Evolutionary conservation across 2,329 filamentous ascomycete genomes (phyloP).

Genomic region (Diaporthe batatas): DNA sequence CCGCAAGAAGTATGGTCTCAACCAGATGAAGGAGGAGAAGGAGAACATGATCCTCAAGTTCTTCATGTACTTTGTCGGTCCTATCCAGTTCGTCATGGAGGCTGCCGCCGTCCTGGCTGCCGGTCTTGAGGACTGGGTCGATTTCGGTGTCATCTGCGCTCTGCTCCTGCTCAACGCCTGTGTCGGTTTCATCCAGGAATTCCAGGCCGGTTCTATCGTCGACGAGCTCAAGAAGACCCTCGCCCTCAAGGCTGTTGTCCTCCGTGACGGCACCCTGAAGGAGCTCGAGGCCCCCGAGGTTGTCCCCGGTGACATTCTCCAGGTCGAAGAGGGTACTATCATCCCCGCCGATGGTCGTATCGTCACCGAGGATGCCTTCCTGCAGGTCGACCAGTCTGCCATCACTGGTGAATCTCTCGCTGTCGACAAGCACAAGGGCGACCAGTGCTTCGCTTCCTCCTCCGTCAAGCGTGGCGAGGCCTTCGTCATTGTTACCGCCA

Average conservation of each 20-base stretch:
- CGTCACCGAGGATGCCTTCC: slow-evolving; percentile 84
- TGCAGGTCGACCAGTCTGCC: slow-evolving; percentile 92
- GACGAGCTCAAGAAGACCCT: slow-evolving; percentile 92
- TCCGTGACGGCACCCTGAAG: slow-evolving; percentile 82
- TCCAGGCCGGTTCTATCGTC: slow-evolving; percentile 89
- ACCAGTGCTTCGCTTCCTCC: slow-evolving; percentile 87
- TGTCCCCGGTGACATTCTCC: slow-evolving; percentile 90
- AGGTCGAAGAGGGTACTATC: slow-evolving; percentile 92
- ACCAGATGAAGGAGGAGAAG: slow-evolving; percentile 93
- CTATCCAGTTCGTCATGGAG: slow-evolving; percentile 93
- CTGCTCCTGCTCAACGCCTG: slow-evolving; percentile 85
- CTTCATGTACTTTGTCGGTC: slow-evolving; percentile 84
- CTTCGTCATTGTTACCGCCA: slow-evolving; percentile 84
- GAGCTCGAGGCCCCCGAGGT: slow-evolving; percentile 88
- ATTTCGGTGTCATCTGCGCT: slow-evolving; percentile 91
- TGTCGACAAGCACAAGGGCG: slow-evolving; percentile 87
- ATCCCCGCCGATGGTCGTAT: slow-evolving; percentile 90
- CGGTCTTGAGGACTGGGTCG: slow-evolving; percentile 89
- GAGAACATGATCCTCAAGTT: slow-evolving; percentile 89
- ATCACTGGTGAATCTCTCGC: slow-evolving; percentile 94
- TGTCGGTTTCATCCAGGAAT: slow-evolving; percentile 92
- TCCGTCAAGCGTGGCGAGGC: slow-evolving; percentile 92
- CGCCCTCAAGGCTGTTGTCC: slow-evolving; percentile 87
- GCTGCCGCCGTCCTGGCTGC: slow-evolving; percentile 67
- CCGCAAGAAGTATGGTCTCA: slow-evolving; percentile 82